Evolutionary conservation across 2,329 filamentous ascomycete genomes (phyloP).

Genomic region (Acrodontium crateriforme): DNA sequence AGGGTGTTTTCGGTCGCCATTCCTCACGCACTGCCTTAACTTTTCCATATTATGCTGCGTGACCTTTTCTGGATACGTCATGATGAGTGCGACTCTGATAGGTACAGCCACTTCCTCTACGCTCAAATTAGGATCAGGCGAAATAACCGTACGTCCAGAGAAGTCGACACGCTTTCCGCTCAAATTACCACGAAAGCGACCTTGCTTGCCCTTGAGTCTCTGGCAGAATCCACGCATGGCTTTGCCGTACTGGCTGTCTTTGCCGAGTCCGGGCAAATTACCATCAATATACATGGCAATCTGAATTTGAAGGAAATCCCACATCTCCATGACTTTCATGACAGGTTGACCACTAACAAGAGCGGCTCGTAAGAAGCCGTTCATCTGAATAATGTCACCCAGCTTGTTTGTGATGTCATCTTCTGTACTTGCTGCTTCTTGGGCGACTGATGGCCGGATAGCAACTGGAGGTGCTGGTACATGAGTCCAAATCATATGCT

Average conservation of each 20-base stretch:
- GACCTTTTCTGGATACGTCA: constrained; percentile 87
- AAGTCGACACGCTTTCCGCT: constrained; percentile 98
- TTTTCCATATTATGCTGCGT: constrained; percentile 77
- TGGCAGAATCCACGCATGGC: constrained; percentile 89
- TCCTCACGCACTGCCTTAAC: constrained; percentile 56
- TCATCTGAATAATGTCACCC: constrained; percentile 91
- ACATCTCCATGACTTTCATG: constrained; percentile 89
- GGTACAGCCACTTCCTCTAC: constrained; percentile 93
- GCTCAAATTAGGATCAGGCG: constrained; percentile 83
- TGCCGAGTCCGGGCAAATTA: constrained; percentile 72
- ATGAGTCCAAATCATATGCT: constrained; percentile 97
- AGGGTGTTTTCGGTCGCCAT: constrained; percentile 67
- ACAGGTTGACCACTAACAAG: constrained; percentile 72
- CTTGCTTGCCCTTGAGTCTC: constrained; percentile 90
- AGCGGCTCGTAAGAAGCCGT: constrained; percentile 70
- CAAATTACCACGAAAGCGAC: constrained; percentile 89
- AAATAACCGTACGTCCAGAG: constrained; percentile 93
- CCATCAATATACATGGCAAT: constrained; percentile 98
- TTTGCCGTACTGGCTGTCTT: constrained; percentile 75
- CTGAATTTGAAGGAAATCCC: constrained; percentile 92
- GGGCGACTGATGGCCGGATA: constrained; percentile 83
- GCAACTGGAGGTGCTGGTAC: constrained; percentile 87
- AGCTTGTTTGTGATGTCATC: constrained; percentile 94
- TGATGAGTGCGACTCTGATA: constrained; percentile 79
- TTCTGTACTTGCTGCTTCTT: constrained; percentile 86